Evolutionary conservation across 2,329 filamentous ascomycete species (phyloP).

Genomic region (Fusarium oxysporum): DNA sequence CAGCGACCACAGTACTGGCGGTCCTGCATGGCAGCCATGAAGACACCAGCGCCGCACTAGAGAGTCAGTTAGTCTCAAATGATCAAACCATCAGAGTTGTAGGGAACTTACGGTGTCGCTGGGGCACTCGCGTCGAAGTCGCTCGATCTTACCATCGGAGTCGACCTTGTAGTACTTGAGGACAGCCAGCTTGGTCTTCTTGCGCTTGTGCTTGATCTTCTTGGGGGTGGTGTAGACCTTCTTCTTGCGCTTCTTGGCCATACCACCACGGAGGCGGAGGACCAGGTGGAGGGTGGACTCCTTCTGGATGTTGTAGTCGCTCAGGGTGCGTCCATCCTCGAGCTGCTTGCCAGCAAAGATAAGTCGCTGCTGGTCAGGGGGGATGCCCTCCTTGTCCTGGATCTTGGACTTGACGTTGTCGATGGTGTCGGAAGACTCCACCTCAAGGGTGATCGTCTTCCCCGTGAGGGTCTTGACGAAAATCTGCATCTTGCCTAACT

Average conservation of each 20-base stretch:
- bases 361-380: constrained; percentile 98
- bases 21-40: constrained; percentile 99
- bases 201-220: constrained; percentile 99
- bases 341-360: constrained; percentile 99
- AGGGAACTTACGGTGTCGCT: constrained; percentile 77
- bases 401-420: constrained; percentile 99
- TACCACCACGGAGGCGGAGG: constrained; percentile 95
- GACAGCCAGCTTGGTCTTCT: constrained; percentile 99
- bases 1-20: constrained; percentile 93
- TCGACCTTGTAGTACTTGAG: constrained; percentile 99
- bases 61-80: constrained; percentile 49
- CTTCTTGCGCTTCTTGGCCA: constrained; percentile 99
- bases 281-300: constrained; percentile 98
- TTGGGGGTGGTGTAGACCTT: constrained; percentile 99
- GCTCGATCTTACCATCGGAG: constrained; percentile 99
- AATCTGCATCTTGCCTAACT: constrained; percentile 78
- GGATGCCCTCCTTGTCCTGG: constrained; percentile 99
- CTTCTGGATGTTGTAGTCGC: constrained; percentile 99
- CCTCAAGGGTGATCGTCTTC: constrained; percentile 99
- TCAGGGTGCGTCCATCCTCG: constrained; percentile 98
- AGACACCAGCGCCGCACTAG: constrained; percentile 99
- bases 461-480: constrained; percentile 93
- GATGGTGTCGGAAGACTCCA: constrained; percentile 99
- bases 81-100: fast-evolving
- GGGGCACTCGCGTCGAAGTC: constrained; percentile 97